phyloP scores from a whole-genome alignment of 1,284 basidiomycete genomes.

The Trichosporon coremiiforme region DNA sequence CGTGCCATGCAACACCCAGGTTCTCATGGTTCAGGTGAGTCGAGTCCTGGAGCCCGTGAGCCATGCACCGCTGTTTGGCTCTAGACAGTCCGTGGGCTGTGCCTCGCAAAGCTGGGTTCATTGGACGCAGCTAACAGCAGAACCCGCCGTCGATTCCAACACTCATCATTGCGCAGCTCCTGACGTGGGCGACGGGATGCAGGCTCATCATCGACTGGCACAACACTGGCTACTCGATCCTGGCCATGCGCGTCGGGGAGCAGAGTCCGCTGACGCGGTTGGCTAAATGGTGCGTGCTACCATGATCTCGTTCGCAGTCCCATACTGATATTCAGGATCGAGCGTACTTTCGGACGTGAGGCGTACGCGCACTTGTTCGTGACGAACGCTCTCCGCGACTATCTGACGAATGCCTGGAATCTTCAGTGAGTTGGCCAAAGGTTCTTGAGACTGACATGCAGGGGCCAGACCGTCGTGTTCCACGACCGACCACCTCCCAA shows the following conservation, averaged over 20 bases:
- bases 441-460: slow-evolving; percentile 51
- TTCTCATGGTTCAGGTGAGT: slow-evolving; percentile 84
- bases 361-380: slow-evolving; percentile 95
- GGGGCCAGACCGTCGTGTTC: slow-evolving; percentile 74
- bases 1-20: slow-evolving; percentile 72
- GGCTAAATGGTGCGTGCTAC: slow-evolving; percentile 65
- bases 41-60: slow-evolving; percentile 42
- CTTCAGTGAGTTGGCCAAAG: slow-evolving; percentile 64
- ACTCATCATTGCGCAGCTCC: slow-evolving; percentile 78
- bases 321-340: slow-evolving; percentile 65
- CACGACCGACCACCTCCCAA: slow-evolving; percentile 84
- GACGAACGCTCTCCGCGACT: slow-evolving; percentile 79
- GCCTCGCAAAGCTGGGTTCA: not conserved
- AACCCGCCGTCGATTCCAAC: slow-evolving; percentile 97
- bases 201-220: slow-evolving; percentile 99
- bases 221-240: slow-evolving; percentile 92
- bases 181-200: slow-evolving; percentile 67
- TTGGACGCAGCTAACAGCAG: slow-evolving; percentile 57
- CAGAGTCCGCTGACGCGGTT: slow-evolving; percentile 71
- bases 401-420: slow-evolving; percentile 72
- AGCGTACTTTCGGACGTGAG: slow-evolving; percentile 70
- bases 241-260: slow-evolving; percentile 75
- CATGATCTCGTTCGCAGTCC: not conserved
- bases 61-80: not conserved
- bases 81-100: not conserved